Base-by-base conservation (phyloP, 352 stramenopile genomes). In the Phytophthora palmivora region DNA sequence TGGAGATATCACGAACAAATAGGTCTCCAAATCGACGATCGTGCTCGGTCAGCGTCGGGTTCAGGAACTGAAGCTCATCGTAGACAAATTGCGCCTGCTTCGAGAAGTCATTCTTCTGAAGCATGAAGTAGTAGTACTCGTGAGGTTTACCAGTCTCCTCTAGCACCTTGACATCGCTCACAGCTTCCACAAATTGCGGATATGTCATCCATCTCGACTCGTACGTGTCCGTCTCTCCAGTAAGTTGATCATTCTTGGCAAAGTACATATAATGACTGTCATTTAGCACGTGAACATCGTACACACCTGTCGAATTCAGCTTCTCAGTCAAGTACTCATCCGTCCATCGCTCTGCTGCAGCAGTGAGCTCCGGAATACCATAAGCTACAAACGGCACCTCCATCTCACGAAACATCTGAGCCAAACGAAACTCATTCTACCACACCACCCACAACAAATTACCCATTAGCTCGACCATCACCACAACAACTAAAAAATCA, bases 241-340 rank as follows among this genome's bases (percentile, higher is more conserved):
- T 16, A 30, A 72, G 34, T 21, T 76, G 63, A 19, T 62, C 59
- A 14, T 52, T 70, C 50, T 84, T 87, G 15, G 78, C 74, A 69
- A 86, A 98, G 70, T 98, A 98, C 92, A 99, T 98, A 61, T 98
- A 98, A 64, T 98, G 95, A 62, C 96, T 97, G 52, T 76, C 59
- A 26, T 96, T 97, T 8, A 82, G 65, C 7, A 84, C 78, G 39
- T 95, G 73, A n/a, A 90, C 76, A 22, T 81, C 81, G 61, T 85
- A 90, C 4, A 43, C 14, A 42, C 77, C 57, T 1, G 63, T 57
- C 11, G 64, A 54, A 16, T 62, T 54, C 16, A 87, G 76, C 50
- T 83, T 46, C 44, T 80, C 54, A 16, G 74, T 81, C 44, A 83
- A 37, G 38, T 94, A 95, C 58, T 90, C 78, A 65, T 95, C 65